Percentiles rank a stretch among this genome's conserved stretches.
phyloP scores from a whole-genome alignment of 1,139 yeast genomes.

The Yamadazyma pseudoaaseri region DNA sequence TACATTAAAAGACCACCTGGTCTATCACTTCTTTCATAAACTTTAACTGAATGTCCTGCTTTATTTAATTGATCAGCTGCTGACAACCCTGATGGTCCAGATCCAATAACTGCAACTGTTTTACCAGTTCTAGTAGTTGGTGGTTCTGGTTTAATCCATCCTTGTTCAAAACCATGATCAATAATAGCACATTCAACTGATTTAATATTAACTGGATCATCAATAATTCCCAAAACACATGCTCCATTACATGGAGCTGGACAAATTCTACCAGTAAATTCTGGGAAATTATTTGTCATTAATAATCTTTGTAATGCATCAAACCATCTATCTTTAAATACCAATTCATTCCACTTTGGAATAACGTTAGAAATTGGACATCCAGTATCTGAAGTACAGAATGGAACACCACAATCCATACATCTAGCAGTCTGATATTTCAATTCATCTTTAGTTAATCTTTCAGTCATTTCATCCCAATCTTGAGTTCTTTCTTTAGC shows the following conservation, averaged over 20 bases:
- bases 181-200: conserved; percentile 95
- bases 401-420: conserved; percentile 99
- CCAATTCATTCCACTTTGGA: conserved; percentile 97
- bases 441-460: conserved; percentile 83
- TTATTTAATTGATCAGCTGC: conserved; percentile 95
- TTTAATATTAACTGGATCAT: conserved; percentile 95
- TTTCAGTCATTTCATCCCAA: conserved; percentile 87
- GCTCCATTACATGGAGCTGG: conserved; percentile 99
- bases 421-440: conserved; percentile 96
- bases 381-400: conserved; percentile 97
- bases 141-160: conserved; percentile 89
- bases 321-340: conserved; percentile 92
- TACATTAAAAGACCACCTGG: conserved; percentile 98
- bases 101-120: conserved; percentile 83
- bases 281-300: conserved; percentile 98
- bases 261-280: conserved; percentile 96
- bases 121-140: conserved; percentile 83
- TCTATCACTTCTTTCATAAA: conserved; percentile 91
- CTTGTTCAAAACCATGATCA: conserved; percentile 94
- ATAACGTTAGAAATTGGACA: conserved; percentile 96
- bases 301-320: conserved; percentile 89
- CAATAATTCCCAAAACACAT: conserved; percentile 91
- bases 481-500: conserved; percentile 77
- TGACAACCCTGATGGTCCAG: conserved; percentile 97
- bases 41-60: conserved; percentile 91